Percentiles rank a stretch among this genome's conserved stretches.
These are phyloP conservation scores for Rhinocladiella mackenziei DNA, from an alignment of 2,329 filamentous ascomycete species.

Conservation along the genomic window DNA sequence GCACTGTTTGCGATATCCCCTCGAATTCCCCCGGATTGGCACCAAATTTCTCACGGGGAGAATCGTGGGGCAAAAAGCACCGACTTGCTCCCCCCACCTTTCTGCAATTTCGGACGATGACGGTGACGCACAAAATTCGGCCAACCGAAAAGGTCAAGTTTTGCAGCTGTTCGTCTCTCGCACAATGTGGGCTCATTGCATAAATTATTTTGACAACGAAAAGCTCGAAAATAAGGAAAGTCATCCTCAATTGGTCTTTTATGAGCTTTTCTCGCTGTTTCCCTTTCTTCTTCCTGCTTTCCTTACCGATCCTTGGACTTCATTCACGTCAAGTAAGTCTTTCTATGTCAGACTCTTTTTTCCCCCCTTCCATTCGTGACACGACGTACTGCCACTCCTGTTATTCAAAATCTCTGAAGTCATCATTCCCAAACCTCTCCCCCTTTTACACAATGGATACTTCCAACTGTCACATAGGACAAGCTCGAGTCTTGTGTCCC, in stretches of 20 bases:
- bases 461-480: conserved; percentile 27
- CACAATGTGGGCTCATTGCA: background rate
- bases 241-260: no score
- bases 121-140: conserved; percentile 1
- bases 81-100: no score
- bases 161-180: no score
- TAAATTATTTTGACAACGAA: background rate
- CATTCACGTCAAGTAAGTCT: background rate
- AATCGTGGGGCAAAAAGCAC: conserved; percentile 2
- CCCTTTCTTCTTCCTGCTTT: no score
- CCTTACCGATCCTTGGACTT: no score
- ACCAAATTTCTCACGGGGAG: no score
- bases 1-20: conserved; percentile 6
- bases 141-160: background rate
- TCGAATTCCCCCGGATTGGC: no score
- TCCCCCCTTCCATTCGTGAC: no score
- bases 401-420: background rate
- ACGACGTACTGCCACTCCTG: background rate
- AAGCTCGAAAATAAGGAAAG: background rate
- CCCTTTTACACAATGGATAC: conserved; percentile 17
- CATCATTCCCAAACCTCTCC: no score
- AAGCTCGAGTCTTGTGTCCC: conserved; percentile 63
- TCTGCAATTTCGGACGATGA: conserved; percentile 6
- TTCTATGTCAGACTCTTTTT: no score
- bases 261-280: no score